Base-by-base conservation (phyloP, 495 filamentous ascomycete genomes). In the Hypoxylon lienhwacheense region DNA sequence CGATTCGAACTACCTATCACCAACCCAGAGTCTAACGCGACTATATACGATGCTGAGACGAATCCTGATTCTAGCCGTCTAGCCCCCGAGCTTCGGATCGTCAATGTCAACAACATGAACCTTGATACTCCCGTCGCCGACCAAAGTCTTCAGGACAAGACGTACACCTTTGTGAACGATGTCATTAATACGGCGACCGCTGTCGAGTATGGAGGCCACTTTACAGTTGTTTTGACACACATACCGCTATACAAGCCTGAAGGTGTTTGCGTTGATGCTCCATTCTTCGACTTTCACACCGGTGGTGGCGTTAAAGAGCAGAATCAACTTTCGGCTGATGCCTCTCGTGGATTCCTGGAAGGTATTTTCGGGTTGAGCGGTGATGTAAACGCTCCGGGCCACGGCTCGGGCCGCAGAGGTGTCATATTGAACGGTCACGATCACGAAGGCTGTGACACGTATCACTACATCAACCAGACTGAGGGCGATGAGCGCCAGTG, bases 371-470 rank as follows among this genome's bases (percentile, higher is more conserved):
- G 91, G 2, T 80, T 91, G 66, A 89, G 73, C 55, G 82, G 82
- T 0, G 77, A 85, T 21, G 53, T 65, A 10, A 64, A 73, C 31
- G 82, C 79, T 0, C 69, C 77, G 2, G 78, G 69, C 7, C 64
- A 70, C 7, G 88, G 87, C 3, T 66, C 67, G 24, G 89, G 89
- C 2, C 73, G 86, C 11, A 64, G 54, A 8, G 84, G 82, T 7
- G 65, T 97, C 7, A 82, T 98, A 8, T 70, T 98, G 4, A 96
- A 89, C 10, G 93, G 93, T 0, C 93, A 98, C 61, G 93, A 98
- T 63, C 93, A 98, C 62, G 85, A 87, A 47, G 93, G 93, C 2
- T 98, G 93, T 62, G 91, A 97, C 68, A 85, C 83, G 0, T 84
- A 86, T 40, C 93, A 98, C 72, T 90, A 78, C 59, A 79, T 89